phyloP scores from a whole-genome alignment of 2,329 filamentous ascomycete genomes.

The Apiospora malaysiana region DNA sequence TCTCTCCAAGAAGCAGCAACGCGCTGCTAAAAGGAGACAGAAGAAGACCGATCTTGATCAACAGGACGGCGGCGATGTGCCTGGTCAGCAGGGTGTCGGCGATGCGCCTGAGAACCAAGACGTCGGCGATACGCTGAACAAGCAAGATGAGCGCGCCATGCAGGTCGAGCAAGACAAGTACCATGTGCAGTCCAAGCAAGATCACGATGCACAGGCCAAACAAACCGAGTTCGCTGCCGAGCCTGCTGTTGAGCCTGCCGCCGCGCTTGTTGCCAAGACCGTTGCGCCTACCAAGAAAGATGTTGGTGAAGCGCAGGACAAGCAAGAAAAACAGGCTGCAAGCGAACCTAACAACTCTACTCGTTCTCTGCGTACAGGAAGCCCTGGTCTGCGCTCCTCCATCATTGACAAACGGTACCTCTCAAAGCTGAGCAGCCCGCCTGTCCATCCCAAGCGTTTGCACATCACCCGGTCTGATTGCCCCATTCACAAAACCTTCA shows the following conservation, averaged over 20 bases:
- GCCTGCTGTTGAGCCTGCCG: too few species aligned
- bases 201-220: background rate
- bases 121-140: background rate
- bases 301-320: background rate
- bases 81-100: background rate
- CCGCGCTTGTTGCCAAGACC: background rate
- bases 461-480: background rate
- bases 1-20: slow-evolving; percentile 3
- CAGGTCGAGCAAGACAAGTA: background rate
- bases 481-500: background rate
- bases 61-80: background rate
- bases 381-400: background rate
- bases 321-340: background rate
- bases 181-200: background rate
- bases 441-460: slow-evolving; percentile 2
- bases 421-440: slow-evolving; percentile 12
- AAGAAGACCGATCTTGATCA: slow-evolving; percentile 32
- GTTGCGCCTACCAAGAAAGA: background rate
- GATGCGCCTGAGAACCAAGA: background rate
- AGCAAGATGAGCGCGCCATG: background rate
- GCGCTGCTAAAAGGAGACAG: slow-evolving; percentile 19
- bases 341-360: background rate
- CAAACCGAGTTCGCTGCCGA: background rate
- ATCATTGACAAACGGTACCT: slow-evolving; percentile 10
- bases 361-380: background rate